Evolutionary conservation across 2,329 filamentous ascomycete species (phyloP).

Genomic region (Macroventuria anomochaeta): DNA sequence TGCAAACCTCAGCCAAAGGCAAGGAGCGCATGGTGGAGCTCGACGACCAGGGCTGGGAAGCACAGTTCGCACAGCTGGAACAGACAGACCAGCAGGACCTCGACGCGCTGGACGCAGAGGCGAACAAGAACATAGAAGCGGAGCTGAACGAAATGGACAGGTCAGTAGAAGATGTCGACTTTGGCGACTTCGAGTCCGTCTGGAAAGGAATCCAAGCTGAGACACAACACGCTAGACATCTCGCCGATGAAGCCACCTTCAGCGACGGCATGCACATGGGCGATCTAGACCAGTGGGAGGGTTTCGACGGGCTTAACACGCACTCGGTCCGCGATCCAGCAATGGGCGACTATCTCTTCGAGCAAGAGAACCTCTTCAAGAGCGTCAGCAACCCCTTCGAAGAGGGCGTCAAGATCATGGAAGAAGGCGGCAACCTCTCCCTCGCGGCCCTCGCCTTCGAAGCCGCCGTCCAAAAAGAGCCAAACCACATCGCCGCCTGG

Average conservation of each 20-base stretch:
- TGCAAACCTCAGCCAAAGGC: constrained; percentile 71
- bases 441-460: constrained; percentile 94
- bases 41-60: constrained; percentile 93
- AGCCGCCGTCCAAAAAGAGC: constrained; percentile 88
- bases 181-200: constrained; percentile 91
- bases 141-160: constrained; percentile 90
- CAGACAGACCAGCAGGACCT: constrained; percentile 62
- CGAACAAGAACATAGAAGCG: constrained; percentile 77
- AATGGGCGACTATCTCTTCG: constrained; percentile 90
- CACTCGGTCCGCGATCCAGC: constrained; percentile 74
- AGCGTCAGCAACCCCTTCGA: constrained; percentile 84
- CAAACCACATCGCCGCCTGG: constrained; percentile 90
- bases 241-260: constrained; percentile 70
- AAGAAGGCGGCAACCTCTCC: constrained; percentile 90
- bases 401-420: constrained; percentile 91
- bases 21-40: constrained; percentile 86
- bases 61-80: constrained; percentile 91
- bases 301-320: constrained; percentile 73
- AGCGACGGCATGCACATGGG: constrained; percentile 68
- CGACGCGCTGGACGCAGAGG: constrained; percentile 64
- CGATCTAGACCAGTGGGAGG: constrained; percentile 81
- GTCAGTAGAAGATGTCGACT: constrained; percentile 74
- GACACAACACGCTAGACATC: constrained; percentile 71
- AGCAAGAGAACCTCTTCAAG: constrained; percentile 89
- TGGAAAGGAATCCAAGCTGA: constrained; percentile 84